A percentile compares a stretch with the other conserved stretches of the same genome.
Conservation (phyloP, 257 asterid species). For the Lycium ferocissimum region DNA sequence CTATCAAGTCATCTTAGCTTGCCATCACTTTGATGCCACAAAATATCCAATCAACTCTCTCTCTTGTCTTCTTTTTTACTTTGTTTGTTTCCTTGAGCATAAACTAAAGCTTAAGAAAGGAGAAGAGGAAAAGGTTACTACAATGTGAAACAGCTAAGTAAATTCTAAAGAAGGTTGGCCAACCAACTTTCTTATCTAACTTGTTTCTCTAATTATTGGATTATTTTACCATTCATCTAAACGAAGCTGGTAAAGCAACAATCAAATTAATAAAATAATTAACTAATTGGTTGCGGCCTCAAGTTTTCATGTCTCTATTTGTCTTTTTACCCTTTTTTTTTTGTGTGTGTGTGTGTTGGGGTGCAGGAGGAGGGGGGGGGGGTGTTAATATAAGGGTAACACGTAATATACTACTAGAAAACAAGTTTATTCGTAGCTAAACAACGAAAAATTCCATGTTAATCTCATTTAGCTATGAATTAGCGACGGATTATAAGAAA, state of each 20-base stretch:
- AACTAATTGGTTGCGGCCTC: background rate
- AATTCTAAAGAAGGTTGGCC: constrained; percentile 21
- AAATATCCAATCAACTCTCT: background rate
- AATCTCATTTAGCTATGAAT: too few species aligned
- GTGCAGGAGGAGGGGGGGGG: too few species aligned
- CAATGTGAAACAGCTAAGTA: constrained; percentile 14
- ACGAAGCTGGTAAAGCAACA: constrained; percentile 5
- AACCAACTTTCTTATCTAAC: constrained; percentile 22
- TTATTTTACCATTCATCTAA: constrained; percentile 12
- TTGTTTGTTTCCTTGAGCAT: constrained; percentile 13
- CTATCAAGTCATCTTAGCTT: constrained; percentile 22
- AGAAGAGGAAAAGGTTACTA: constrained; percentile 23
- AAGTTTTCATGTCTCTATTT: background rate
- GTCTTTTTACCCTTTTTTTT: background rate
- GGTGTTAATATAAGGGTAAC: background rate
- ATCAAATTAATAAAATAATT: constrained; percentile 13
- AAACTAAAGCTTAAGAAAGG: background rate
- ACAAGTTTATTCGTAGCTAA: too few species aligned
- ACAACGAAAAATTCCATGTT: too few species aligned
- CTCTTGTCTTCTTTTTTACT: constrained; percentile 2
- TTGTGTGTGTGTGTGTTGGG: too few species aligned
- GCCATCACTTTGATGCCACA: constrained; percentile 15
- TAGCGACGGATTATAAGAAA: too few species aligned
- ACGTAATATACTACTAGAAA: background rate
- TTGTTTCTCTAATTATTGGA: background rate